Base-by-base conservation (phyloP, 2,329 filamentous ascomycete species). In the Blastomyces emzantsi region DNA sequence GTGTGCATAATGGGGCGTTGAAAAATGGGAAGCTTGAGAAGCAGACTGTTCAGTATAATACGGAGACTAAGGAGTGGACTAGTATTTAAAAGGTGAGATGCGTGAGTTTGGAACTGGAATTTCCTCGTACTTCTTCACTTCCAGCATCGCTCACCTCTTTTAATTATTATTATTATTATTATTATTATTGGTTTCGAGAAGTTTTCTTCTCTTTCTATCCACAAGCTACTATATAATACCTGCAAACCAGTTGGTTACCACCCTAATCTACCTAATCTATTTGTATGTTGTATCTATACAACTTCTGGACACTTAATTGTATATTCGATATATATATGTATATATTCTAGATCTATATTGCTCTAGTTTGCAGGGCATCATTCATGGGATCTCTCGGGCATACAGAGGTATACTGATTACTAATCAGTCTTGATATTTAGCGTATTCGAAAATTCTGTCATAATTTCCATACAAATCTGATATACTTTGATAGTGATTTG, bases 41-140 rank as follows among this genome's bases (percentile, higher is more conserved):
- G 63, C 72, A 71, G n/a, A 74, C 75, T 62, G 57, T 72, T n/a
- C 72, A 73, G 25, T 69, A 73, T 57, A 67, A 71, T 64, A 76
- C 74, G 1, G 68, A 69, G 54, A 75, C 73, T 17, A 73, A 72
- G 0, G 33, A 64, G 60, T 73, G 70, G 45, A 70, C 60, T 15
- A 1, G n/a, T 33, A 57, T 41, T 57, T 55, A 33, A 55, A 19
- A 36, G 30, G 3, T n/a, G 17, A 41, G 36, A 30, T 22, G 54
- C 25, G 49, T 45, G 39, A n/a, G n/a, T 7, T 28, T 9, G 22
- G 13, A 45, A 43, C 36, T 28, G 56, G 4, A 43, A 7, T 3
- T 25, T 45, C 1, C 0, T 33, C n/a, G 43, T 58, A 2, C 19
- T 55, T 36, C 15, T 55, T 55, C 52, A 3, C 6, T 8, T 28